phyloP scores from a whole-genome alignment of 1,284 basidiomycete species.

The Ustilago lituana region DNA sequence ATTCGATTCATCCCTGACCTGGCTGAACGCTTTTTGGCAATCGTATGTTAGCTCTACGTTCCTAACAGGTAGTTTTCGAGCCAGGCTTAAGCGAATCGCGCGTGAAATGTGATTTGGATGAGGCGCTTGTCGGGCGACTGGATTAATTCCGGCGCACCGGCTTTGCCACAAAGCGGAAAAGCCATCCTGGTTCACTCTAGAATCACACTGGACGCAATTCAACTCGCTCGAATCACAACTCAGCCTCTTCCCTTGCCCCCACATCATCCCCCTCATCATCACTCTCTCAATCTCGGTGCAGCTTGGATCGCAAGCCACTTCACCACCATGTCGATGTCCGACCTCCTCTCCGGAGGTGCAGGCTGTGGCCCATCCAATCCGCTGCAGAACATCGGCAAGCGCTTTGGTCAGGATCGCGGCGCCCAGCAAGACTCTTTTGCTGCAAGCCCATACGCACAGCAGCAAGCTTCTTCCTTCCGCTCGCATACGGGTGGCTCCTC shows the following conservation, averaged over 20 bases:
- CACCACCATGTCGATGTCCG: conserved; percentile 58
- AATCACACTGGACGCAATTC: too few relatives aligned
- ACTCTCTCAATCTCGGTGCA: background rate
- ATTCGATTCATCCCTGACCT: too few relatives aligned
- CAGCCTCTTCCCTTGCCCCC: background rate
- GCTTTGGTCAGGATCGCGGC: conserved; percentile 62
- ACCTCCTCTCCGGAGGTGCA: conserved; percentile 61
- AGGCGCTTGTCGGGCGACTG: too few relatives aligned
- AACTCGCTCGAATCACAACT: conserved; percentile 6
- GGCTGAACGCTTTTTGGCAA: too few relatives aligned
- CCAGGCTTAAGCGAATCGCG: too few relatives aligned
- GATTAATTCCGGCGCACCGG: conserved; percentile 22
- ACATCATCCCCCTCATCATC: background rate
- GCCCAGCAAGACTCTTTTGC: conserved; percentile 54
- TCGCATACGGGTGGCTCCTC: conserved; percentile 14
- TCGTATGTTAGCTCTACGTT: too few relatives aligned
- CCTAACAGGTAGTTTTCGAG: too few relatives aligned
- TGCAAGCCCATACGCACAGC: conserved; percentile 5
- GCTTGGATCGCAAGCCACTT: too few relatives aligned
- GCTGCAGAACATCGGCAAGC: conserved; percentile 62
- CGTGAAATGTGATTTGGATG: too few relatives aligned
- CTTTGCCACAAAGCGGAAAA: conserved; percentile 27
- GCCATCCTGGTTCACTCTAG: too few relatives aligned
- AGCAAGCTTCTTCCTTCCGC: conserved; percentile 24
- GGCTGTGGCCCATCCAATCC: conserved; percentile 65